These are phyloP conservation scores for Calvatia gigantea DNA, from an alignment of 768 basidiomycete species.

Conservation along the genomic window DNA sequence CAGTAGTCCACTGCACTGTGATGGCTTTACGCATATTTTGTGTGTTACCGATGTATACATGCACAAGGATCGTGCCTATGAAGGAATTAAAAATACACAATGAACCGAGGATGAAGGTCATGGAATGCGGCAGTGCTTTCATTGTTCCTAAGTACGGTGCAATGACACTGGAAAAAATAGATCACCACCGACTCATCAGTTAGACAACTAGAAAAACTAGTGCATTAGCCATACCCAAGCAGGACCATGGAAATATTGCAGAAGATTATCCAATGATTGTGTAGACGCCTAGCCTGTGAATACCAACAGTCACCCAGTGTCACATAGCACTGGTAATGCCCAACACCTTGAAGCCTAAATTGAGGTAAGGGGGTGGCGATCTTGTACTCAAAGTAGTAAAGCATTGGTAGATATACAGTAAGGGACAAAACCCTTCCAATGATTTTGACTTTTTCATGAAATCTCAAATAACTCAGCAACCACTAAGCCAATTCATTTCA, in stretches of 20 bases:
- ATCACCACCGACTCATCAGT: too few species aligned
- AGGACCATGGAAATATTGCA: background rate
- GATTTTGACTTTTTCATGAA: too few species aligned
- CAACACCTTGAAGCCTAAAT: background rate
- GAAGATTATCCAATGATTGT: background rate
- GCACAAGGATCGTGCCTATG: background rate
- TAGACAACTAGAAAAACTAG: too few species aligned
- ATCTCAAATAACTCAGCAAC: too few species aligned
- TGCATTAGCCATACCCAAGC: background rate
- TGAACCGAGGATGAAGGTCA: background rate
- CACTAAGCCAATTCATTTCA: too few species aligned
- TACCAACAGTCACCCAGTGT: background rate
- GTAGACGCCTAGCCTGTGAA: background rate
- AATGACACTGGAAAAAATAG: background rate
- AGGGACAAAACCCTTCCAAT: too few species aligned
- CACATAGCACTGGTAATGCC: background rate
- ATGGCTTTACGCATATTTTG: background rate
- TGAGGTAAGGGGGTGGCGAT: too few species aligned
- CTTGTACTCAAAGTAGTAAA: too few species aligned
- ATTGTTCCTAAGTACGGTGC: background rate
- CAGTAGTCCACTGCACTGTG: background rate
- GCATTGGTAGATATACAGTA: too few species aligned
- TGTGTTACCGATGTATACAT: background rate
- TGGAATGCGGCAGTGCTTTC: background rate
- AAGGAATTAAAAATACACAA: background rate